phyloP scores from a whole-genome alignment of 768 basidiomycete genomes.

The Rhodosporidiobolus odoratus region DNA sequence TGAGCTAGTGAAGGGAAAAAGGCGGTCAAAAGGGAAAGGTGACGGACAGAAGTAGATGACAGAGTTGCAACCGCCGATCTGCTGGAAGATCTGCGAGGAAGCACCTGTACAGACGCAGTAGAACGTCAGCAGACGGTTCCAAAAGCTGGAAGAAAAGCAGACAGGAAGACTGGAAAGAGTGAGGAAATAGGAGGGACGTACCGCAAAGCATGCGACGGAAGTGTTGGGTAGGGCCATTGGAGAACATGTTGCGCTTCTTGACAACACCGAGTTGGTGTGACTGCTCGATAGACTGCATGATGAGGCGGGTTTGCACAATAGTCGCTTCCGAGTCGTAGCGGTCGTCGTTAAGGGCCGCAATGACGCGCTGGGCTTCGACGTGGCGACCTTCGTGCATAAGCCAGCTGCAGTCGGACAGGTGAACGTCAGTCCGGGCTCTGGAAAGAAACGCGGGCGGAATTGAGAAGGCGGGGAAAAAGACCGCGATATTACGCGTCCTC shows the following conservation, averaged over 20 bases:
- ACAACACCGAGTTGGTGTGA: slow-evolving; percentile 8
- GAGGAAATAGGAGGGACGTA: too few species aligned
- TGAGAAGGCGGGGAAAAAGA: too few species aligned
- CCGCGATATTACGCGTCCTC: too few species aligned
- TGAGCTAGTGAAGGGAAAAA: slow-evolving; percentile 51
- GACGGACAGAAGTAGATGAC: slow-evolving; percentile 19
- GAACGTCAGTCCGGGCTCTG: neutral
- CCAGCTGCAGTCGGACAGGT: slow-evolving; percentile 11
- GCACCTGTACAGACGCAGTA: slow-evolving; percentile 47
- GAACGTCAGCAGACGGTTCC: too few species aligned
- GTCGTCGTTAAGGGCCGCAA: slow-evolving; percentile 26
- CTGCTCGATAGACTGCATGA: slow-evolving; percentile 35
- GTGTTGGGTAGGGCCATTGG: slow-evolving; percentile 52
- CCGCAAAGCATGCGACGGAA: slow-evolving; percentile 54
- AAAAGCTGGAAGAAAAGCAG: too few species aligned
- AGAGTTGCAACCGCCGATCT: slow-evolving; percentile 63
- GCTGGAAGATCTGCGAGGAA: slow-evolving; percentile 62
- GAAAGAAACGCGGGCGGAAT: neutral
- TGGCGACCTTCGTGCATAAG: slow-evolving; percentile 23
- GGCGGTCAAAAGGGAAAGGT: neutral
- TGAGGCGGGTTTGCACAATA: slow-evolving; percentile 32
- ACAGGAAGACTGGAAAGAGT: too few species aligned
- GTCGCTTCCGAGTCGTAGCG: slow-evolving; percentile 17
- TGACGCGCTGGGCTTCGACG: slow-evolving; percentile 31
- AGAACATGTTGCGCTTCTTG: slow-evolving; percentile 42